phyloP scores from a whole-genome alignment of 2,329 filamentous ascomycete genomes.

The Botrytis cinerea region DNA sequence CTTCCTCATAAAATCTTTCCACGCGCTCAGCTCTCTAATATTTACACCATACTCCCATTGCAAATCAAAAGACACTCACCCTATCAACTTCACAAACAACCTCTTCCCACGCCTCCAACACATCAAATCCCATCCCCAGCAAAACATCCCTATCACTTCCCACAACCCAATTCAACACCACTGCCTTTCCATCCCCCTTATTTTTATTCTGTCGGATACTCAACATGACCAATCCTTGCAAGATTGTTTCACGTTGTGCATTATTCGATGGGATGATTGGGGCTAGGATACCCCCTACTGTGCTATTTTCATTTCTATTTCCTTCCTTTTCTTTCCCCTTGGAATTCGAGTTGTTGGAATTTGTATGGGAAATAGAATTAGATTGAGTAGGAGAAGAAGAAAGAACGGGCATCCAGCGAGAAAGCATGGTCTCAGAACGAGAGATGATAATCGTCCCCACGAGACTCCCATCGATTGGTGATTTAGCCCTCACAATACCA shows the following conservation, averaged over 20 bases:
- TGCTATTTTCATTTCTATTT: constrained; percentile 36
- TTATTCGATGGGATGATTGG: constrained; percentile 62
- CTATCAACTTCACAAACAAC: constrained; percentile 64
- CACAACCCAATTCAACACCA: constrained; percentile 53
- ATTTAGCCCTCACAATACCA: constrained; percentile 66
- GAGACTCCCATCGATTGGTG: constrained; percentile 60
- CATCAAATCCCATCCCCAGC: constrained; percentile 76
- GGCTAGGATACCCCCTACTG: constrained; percentile 64
- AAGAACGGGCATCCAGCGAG: constrained; percentile 62
- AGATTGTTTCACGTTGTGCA: constrained; percentile 62
- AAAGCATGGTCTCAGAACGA: constrained; percentile 57
- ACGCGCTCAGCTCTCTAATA: not conserved
- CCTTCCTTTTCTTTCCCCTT: constrained; percentile 5
- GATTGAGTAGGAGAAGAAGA: constrained; percentile 46
- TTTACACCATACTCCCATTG: not conserved
- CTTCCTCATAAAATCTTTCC: not conserved
- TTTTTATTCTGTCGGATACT: constrained; percentile 67
- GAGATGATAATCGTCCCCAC: constrained; percentile 67
- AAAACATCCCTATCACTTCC: constrained; percentile 58
- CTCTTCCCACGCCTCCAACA: constrained; percentile 80
- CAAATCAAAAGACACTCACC: constrained; percentile 44
- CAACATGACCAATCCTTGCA: constrained; percentile 65
- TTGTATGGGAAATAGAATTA: not conserved
- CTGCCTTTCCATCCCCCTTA: constrained; percentile 57
- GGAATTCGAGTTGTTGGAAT: not conserved